phyloP scores from a whole-genome alignment of 495 filamentous ascomycete species.

The Xylaria telfairii region DNA sequence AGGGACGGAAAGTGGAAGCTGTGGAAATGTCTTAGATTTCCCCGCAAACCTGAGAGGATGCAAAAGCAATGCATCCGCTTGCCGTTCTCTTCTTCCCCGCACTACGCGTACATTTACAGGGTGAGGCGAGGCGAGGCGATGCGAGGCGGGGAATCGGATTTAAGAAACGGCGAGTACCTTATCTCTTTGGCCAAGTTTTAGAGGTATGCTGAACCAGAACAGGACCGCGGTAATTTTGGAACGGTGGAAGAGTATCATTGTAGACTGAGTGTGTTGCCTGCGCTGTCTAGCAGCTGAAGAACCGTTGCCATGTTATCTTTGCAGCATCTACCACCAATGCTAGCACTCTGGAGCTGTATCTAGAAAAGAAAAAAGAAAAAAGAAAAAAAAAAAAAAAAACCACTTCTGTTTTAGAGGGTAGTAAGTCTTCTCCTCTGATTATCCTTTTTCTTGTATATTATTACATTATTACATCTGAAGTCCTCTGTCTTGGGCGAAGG shows the following conservation, averaged over 20 bases:
- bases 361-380: no score
- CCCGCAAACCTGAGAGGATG: slow-evolving; percentile 15
- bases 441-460: no score
- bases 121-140: not conserved
- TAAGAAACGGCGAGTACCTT: not conserved
- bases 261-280: not conserved
- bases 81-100: not conserved
- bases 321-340: no score
- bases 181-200: not conserved
- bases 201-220: not conserved
- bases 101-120: not conserved
- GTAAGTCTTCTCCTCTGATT: no score
- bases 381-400: no score
- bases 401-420: no score
- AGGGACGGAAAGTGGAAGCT: not conserved
- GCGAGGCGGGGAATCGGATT: not conserved
- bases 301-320: no score
- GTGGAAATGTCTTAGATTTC: not conserved
- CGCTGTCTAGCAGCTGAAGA: no score
- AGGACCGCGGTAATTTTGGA: not conserved
- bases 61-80: no score
- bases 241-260: not conserved
- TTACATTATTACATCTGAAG: no score
- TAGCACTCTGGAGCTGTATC: no score
- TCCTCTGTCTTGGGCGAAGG: no score